A percentile compares a stretch with the other conserved stretches of the same genome.
phyloP scores from a whole-genome alignment of 2,329 filamentous ascomycete species.

The Trematosphaeria pertusa region DNA sequence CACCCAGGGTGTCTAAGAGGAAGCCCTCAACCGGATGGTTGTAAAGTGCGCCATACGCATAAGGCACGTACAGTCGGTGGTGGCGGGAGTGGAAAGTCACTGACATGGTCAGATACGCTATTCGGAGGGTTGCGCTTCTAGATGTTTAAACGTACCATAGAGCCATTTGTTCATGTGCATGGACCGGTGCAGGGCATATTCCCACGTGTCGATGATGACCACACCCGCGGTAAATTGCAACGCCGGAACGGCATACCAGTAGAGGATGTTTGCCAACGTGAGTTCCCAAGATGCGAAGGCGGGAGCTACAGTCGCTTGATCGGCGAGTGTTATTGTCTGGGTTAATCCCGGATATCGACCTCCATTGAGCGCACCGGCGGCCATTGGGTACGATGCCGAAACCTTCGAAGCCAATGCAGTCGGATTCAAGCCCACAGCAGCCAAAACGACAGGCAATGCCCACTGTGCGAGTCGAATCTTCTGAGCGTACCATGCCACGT shows the following conservation, averaged over 20 bases:
- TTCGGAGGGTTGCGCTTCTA: background rate
- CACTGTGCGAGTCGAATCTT: constrained; percentile 80
- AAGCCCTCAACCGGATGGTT: constrained; percentile 97
- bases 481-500: constrained; percentile 88
- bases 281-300: constrained; percentile 88
- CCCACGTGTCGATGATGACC: constrained; percentile 89
- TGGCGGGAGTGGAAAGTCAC: constrained; percentile 92
- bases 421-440: constrained; percentile 77
- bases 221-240: constrained; percentile 80
- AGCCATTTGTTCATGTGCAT: constrained; percentile 99
- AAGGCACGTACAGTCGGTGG: constrained; percentile 96
- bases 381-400: constrained; percentile 71
- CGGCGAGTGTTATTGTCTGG: constrained; percentile 62
- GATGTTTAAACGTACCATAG: constrained; percentile 74
- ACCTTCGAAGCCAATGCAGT: constrained; percentile 77
- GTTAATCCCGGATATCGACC: constrained; percentile 79
- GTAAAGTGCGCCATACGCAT: constrained; percentile 95
- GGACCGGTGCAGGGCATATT: constrained; percentile 93
- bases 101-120: constrained; percentile 45
- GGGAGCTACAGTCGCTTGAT: constrained; percentile 62
- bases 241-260: constrained; percentile 77
- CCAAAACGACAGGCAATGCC: constrained; percentile 75
- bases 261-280: constrained; percentile 74
- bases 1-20: constrained; percentile 87
- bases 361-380: constrained; percentile 79